Percentiles rank a stretch among this genome's conserved stretches.
phyloP scores from a whole-genome alignment of 2,329 filamentous ascomycete genomes.

The Arthrinium phaeospermum region DNA sequence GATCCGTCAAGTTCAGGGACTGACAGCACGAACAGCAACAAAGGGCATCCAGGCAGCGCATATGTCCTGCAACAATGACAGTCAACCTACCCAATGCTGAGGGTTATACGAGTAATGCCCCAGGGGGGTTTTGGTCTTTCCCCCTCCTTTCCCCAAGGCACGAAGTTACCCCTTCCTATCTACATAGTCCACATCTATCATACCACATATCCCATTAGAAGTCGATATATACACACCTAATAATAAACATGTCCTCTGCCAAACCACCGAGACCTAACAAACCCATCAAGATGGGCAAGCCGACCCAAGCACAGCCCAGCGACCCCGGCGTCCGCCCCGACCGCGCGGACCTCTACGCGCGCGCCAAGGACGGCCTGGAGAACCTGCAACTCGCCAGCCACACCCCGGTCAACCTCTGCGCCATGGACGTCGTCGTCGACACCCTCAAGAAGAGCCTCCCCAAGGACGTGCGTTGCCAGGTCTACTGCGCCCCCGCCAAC shows the following conservation, averaged over 20 bases:
- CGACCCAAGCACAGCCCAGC: background rate
- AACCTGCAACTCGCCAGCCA: background rate
- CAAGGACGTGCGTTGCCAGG: rapidly evolving
- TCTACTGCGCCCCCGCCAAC: background rate
- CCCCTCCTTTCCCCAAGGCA: background rate
- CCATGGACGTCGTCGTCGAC: background rate
- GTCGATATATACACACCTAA: background rate
- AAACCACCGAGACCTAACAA: background rate
- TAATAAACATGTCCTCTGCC: background rate
- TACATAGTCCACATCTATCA: background rate
- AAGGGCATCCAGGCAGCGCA: background rate
- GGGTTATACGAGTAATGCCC: no score
- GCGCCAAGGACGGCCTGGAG: background rate
- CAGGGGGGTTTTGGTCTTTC: background rate
- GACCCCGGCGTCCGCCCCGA: background rate
- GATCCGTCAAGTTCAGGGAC: background rate
- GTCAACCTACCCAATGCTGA: background rate
- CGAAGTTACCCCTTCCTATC: background rate
- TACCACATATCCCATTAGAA: background rate
- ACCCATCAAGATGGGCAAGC: background rate
- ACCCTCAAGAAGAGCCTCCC: background rate
- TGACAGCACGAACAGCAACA: background rate
- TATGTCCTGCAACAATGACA: background rate
- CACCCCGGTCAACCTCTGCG: background rate
- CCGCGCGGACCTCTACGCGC: background rate